Percentiles rank a stretch among this genome's conserved stretches.
Evolutionary conservation across 352 stramenopile species (phyloP).

Genomic region (Phytophthora crassamura): DNA sequence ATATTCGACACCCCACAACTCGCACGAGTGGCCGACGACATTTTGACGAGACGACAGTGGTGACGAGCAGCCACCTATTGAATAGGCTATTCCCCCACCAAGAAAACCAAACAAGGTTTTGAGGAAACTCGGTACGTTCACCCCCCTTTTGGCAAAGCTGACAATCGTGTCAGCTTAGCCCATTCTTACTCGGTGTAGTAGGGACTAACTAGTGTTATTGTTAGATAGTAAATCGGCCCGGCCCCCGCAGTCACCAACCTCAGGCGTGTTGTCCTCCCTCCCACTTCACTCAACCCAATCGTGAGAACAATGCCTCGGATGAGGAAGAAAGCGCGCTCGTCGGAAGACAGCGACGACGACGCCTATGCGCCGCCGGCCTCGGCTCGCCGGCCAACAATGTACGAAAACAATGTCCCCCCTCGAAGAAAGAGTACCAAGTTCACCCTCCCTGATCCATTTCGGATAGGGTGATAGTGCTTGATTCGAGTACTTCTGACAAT

Average conservation of each 20-base stretch:
- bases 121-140: conserved; percentile 3
- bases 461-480: no score
- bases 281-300: conserved; percentile 9
- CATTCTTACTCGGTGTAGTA: conserved; percentile 25
- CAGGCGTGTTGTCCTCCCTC: background rate
- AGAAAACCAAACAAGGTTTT: conserved; percentile 1
- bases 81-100: background rate
- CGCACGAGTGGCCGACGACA: conserved; percentile 28
- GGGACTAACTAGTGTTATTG: conserved; percentile 36
- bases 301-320: conserved; percentile 30
- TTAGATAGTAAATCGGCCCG: conserved; percentile 17
- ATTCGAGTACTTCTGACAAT: conserved; percentile 1
- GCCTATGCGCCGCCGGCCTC: conserved; percentile 33
- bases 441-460: no score
- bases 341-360: conserved; percentile 31
- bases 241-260: conserved; percentile 4
- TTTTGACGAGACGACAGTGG: conserved; percentile 11
- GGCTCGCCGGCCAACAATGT: conserved; percentile 40
- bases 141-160: background rate
- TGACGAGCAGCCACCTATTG: conserved; percentile 8
- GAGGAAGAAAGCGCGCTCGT: conserved; percentile 38
- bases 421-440: no score
- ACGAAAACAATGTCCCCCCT: conserved; percentile 14
- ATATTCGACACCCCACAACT: conserved; percentile 7
- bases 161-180: conserved; percentile 3